Evolutionary conservation across 148 eudicot genomes (phyloP).

Genomic region (Vaccinium corymbosum): DNA sequence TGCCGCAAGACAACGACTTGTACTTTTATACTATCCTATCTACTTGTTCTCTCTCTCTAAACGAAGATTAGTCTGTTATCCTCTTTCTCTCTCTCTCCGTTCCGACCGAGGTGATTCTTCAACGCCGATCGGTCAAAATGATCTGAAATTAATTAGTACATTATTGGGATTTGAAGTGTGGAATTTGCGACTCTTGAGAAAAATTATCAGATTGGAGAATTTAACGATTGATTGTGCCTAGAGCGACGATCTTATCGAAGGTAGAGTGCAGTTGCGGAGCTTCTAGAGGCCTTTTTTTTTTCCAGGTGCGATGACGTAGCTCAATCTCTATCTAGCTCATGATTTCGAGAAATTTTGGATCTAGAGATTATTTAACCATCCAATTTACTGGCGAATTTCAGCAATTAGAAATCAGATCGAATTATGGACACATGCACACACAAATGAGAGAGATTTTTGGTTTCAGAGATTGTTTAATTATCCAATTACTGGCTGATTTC

Average conservation of each 20-base stretch:
- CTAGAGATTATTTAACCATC: not conserved
- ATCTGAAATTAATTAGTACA: not conserved
- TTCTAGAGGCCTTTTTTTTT: not conserved
- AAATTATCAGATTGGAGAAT: not conserved
- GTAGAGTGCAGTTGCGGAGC: not conserved
- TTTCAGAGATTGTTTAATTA: not conserved
- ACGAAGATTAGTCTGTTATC: not conserved
- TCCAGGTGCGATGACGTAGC: conserved; percentile 18
- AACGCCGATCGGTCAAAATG: not conserved
- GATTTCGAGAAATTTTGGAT: not conserved
- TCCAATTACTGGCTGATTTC: not conserved
- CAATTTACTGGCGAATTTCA: not conserved
- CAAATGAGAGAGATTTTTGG: not conserved
- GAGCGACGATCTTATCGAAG: not conserved
- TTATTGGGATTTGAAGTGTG: not conserved
- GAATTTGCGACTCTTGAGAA: not conserved
- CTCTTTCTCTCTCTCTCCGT: not conserved
- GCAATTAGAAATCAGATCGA: not conserved
- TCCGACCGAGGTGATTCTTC: not conserved
- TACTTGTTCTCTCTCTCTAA: no score
- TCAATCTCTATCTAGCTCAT: not conserved
- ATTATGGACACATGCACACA: not conserved
- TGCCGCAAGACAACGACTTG: no score
- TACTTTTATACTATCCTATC: no score
- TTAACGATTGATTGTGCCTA: not conserved